Evolutionary conservation across 306 rosid genomes (phyloP).

Genomic region (Corylus avellana): DNA sequence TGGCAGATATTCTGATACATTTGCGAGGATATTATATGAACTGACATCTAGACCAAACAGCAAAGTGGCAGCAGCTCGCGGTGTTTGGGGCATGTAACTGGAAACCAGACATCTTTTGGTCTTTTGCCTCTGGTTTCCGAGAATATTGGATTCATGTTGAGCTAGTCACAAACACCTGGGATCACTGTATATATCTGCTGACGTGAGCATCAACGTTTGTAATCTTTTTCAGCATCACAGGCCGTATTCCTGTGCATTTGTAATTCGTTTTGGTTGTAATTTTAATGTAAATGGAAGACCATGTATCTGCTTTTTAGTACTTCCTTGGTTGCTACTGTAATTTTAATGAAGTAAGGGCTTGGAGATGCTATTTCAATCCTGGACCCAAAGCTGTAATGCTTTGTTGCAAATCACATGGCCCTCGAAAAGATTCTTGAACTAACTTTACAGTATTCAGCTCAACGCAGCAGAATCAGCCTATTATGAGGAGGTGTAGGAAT

Average conservation of each 20-base stretch:
- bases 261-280: not conserved
- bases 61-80: slow-evolving; percentile 81
- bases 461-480: too few species aligned
- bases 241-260: not conserved
- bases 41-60: slow-evolving; percentile 85
- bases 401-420: too few species aligned
- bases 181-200: slow-evolving; percentile 33
- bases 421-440: too few species aligned
- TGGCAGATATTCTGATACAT: slow-evolving; percentile 73
- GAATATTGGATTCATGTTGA: slow-evolving; percentile 8
- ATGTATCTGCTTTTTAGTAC: not conserved
- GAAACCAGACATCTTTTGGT: slow-evolving; percentile 1
- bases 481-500: too few species aligned
- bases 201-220: slow-evolving; percentile 8
- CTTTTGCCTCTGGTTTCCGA: not conserved
- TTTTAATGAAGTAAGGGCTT: not conserved
- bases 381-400: too few species aligned
- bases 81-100: slow-evolving; percentile 96
- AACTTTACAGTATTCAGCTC: too few species aligned
- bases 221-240: not conserved
- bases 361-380: too few species aligned
- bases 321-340: not conserved
- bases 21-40: slow-evolving; percentile 91
- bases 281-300: not conserved
- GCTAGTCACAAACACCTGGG: slow-evolving; percentile 21